Base-by-base conservation (phyloP, 371 early-diverging fungal species). In the Encephalitozoon romaleae region DNA sequence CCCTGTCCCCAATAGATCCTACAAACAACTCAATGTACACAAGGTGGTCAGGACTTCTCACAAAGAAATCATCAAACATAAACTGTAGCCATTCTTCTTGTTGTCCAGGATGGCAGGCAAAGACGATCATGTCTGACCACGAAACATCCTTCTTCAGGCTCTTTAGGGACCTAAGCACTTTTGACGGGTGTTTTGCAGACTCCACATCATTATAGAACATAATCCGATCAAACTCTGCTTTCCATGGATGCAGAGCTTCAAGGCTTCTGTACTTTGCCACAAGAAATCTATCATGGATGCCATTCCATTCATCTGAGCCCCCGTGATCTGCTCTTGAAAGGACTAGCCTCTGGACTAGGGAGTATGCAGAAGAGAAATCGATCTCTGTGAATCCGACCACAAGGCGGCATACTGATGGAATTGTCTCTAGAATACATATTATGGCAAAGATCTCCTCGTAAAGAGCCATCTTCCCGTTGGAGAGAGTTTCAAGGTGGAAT, bases 21-120 rank as follows among this genome's bases (percentile, higher is more conserved):
- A 74, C 12, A 53, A 47, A 74, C 26, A 74, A 30, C 28, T 43
- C 51, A 12, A 74, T 47, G 39, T 74, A 74, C 1, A 67, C 65
- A 21, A 74, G n/a, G 42, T 74, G 38, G 9, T 54, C 67, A 0
- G 15, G 5, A 21, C 28, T 67, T 4, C n/a, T 28, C 12, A 69
- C 32, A 30, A 47, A 69, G 18, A 25, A n/a, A 28, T 15, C 11
- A 18, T 72, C 72, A 65, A 74, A 67, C 42, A 74, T 28, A 53
- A 74, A 26, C 42, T 18, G 23, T 12, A 74, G 51, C 28, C 38
- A 74, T 30, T 74, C 55, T 9, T 54, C 32, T 21, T 74, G 65
- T 2, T 26, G 18, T 43, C 52, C 41, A 12, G 74, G 67, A 67
- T 69, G 43, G 38, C 51, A 49, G 8, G 51, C 69, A 30, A 69